Conservation (phyloP, 78 protist species). For the Pelomyxa schiedti region DNA sequence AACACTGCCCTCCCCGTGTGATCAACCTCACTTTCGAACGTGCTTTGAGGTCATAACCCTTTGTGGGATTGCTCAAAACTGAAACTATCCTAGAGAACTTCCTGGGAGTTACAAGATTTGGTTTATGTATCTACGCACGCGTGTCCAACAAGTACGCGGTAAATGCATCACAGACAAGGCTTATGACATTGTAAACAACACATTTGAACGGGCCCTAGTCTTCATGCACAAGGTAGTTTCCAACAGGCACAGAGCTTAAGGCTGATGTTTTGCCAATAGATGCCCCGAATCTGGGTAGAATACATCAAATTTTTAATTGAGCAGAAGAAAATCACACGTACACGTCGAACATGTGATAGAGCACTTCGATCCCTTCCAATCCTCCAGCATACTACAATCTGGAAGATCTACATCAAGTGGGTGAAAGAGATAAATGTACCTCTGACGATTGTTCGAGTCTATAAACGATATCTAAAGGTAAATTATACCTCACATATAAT, state of each 20-base stretch:
- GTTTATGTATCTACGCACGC: conserved; percentile 61
- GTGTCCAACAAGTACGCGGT: conserved; percentile 12
- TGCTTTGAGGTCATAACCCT: no score
- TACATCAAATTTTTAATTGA: conserved; percentile 58
- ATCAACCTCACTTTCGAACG: conserved; percentile 70
- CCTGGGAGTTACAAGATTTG: conserved; percentile 88
- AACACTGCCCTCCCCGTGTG: conserved; percentile 1
- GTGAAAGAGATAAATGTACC: conserved; percentile 36
- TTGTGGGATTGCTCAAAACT: not conserved
- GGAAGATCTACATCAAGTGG: conserved; percentile 82
- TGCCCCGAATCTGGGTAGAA: conserved; percentile 98
- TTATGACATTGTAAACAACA: conserved; percentile 46
- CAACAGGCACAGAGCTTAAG: conserved; percentile 1
- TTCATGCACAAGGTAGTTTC: conserved; percentile 70
- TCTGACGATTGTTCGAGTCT: conserved; percentile 67
- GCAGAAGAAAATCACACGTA: conserved; percentile 62
- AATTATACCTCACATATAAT: not conserved
- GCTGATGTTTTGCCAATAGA: conserved; percentile 33
- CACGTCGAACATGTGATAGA: conserved; percentile 82
- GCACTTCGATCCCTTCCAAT: conserved; percentile 93
- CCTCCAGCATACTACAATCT: conserved; percentile 92
- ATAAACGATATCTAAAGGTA: conserved; percentile 67
- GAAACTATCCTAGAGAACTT: no score
- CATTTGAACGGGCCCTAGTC: conserved; percentile 77
- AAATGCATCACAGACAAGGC: conserved; percentile 43